Conservation (phyloP, 2,329 filamentous ascomycete genomes). For the Colletotrichum sp. region DNA sequence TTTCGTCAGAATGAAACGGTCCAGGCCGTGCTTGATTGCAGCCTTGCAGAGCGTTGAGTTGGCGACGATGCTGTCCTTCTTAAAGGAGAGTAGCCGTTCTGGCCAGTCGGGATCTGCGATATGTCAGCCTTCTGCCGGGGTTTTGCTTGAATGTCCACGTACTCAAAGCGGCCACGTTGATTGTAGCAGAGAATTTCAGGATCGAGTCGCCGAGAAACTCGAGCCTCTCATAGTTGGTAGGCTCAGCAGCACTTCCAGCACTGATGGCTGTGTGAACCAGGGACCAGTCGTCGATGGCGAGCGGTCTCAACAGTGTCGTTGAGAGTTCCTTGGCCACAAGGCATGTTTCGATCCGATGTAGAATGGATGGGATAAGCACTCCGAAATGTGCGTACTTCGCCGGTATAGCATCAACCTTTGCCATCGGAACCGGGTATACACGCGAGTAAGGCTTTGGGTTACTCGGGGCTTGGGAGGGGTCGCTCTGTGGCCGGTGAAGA, state of each 20-base stretch:
- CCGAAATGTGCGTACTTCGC: constrained; percentile 52
- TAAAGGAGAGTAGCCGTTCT: constrained; percentile 74
- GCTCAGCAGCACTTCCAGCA: constrained; percentile 63
- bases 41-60: constrained; percentile 76
- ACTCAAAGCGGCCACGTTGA: constrained; percentile 66
- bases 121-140: constrained; percentile 16
- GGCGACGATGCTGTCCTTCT: constrained; percentile 73
- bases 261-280: constrained; percentile 72
- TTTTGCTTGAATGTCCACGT: constrained; percentile 27
- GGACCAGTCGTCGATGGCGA: constrained; percentile 53
- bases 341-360: constrained; percentile 70
- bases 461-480: constrained; percentile 15
- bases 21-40: constrained; percentile 67
- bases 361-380: constrained; percentile 74
- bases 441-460: constrained; percentile 47
- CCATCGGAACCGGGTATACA: constrained; percentile 51
- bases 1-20: constrained; percentile 73
- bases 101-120: constrained; percentile 69
- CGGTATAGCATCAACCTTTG: constrained; percentile 54
- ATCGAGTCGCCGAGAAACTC: constrained; percentile 89
- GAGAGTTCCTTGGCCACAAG: constrained; percentile 68
- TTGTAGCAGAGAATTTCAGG: constrained; percentile 74
- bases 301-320: constrained; percentile 53
- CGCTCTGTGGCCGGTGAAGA: constrained; percentile 45
- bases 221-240: constrained; percentile 77